phyloP scores from a whole-genome alignment of 169 alveolate species.

The Theileria annulata region DNA sequence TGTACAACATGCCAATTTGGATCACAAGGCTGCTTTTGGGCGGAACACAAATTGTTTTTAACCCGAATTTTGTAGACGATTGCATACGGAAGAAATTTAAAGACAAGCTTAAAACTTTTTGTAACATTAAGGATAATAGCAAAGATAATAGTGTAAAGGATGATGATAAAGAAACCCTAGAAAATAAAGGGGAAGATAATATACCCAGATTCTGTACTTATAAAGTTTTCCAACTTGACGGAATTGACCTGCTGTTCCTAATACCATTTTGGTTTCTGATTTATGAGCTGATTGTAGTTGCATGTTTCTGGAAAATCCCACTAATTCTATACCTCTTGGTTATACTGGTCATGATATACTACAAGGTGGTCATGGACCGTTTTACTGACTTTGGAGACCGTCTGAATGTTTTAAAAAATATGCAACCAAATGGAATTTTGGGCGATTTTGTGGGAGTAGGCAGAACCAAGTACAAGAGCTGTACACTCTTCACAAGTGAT shows the following conservation, averaged over 20 bases:
- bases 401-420: background rate
- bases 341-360: slow-evolving; percentile 28
- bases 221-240: background rate
- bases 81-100: background rate
- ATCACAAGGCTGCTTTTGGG: slow-evolving; percentile 38
- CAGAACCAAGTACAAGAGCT: slow-evolving; percentile 21
- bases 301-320: slow-evolving; percentile 24
- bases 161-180: background rate
- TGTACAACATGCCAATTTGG: slow-evolving; percentile 48
- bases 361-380: slow-evolving; percentile 9
- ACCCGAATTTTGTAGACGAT: background rate
- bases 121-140: background rate
- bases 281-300: slow-evolving; percentile 38
- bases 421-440: background rate
- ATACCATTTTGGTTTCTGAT: slow-evolving; percentile 38
- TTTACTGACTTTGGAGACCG: slow-evolving; percentile 10
- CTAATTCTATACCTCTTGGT: slow-evolving; percentile 21
- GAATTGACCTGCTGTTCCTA: slow-evolving; percentile 28
- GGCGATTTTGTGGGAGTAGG: slow-evolving; percentile 10
- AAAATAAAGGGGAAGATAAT: background rate
- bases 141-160: background rate
- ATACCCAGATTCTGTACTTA: background rate
- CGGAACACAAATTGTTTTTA: background rate
- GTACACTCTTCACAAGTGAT: background rate
- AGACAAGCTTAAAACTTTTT: background rate